Evolutionary conservation across 352 stramenopile genomes (phyloP), one percentile per base, ranked within the genome.

Genomic region (Pilasporangium apinafurcum): DNA sequence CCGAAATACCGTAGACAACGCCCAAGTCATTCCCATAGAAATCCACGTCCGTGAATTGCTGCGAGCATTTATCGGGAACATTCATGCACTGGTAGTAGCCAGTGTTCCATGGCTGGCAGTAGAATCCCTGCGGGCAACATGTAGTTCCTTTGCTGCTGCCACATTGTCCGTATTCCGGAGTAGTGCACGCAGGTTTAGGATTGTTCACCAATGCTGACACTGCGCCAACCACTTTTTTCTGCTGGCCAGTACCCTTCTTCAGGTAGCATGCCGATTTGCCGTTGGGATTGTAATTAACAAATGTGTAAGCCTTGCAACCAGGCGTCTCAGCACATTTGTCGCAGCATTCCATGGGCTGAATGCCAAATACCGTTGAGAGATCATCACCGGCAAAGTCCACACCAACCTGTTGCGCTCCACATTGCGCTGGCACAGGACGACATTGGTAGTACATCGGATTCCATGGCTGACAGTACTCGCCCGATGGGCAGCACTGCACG

Each of bases 231-330:
- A 13, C 14, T 10, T 38, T 48, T 20, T 16, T 21, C 29, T 37
- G 29, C 18, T 14, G 7, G 6, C 29, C 41, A 2, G 31, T 16
- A 10, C 44, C 35, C 13, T n/a, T 32, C 35, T 52, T 52, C 20
- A 52, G 44, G 26, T 52, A 52, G 35, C 44, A 52, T 37, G 35
- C 44, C 13, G 44, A 20, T 22, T 37, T 42, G 25, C 44, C 51
- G 32, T 58, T 36, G 10, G 14, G 7, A 41, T 56, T 55, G 25
- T 41, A 36, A 33, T 60, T 56, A 21, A 86, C 35, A 32, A 76
- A 82, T 22, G 70, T 76, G 61, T 81, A 83, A 8, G 68, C 73
- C 52, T 65, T 59, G 45, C 73, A 83, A 2, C 63, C 65, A 4
- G 29, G 51, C 2, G 56, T 76, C 14, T 47, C 35, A 26, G 65